Evolutionary conservation across 2,329 filamentous ascomycete species (phyloP).

Genomic region (Pyricularia grisea): DNA sequence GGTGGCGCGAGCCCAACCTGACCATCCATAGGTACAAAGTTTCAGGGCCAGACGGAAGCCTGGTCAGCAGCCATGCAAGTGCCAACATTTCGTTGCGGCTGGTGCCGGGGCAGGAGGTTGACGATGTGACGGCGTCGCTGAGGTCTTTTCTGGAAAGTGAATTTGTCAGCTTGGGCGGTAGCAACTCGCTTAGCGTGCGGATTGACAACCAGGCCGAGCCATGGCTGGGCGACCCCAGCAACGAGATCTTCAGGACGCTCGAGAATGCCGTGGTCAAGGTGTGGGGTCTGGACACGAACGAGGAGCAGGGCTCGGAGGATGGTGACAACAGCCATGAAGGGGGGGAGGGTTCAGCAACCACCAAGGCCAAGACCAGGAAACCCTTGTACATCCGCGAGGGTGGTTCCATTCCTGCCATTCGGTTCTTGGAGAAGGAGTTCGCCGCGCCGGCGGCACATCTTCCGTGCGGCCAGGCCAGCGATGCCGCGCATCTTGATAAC

Average conservation of each 20-base stretch:
- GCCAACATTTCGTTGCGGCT: slow-evolving; percentile 84
- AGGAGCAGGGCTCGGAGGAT: slow-evolving; percentile 6
- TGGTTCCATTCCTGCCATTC: slow-evolving; percentile 86
- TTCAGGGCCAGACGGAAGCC: slow-evolving; percentile 81
- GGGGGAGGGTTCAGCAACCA: slow-evolving; percentile 8
- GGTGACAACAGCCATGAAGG: neutral
- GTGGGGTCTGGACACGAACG: slow-evolving; percentile 52
- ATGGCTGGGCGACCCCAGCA: slow-evolving; percentile 87
- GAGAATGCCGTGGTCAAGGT: slow-evolving; percentile 77
- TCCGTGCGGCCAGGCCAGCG: slow-evolving; percentile 89
- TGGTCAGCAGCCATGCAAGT: slow-evolving; percentile 84
- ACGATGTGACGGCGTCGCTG: slow-evolving; percentile 61
- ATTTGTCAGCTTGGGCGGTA: slow-evolving; percentile 66
- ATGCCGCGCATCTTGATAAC: slow-evolving; percentile 89
- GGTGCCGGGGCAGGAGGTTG: slow-evolving; percentile 85
- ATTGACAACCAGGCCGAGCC: slow-evolving; percentile 93
- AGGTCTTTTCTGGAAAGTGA: slow-evolving; percentile 57
- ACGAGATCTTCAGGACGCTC: slow-evolving; percentile 82
- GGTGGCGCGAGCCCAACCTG: slow-evolving; percentile 90
- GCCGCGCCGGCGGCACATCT: slow-evolving; percentile 82
- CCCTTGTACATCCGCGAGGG: slow-evolving; percentile 94
- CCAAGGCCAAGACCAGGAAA: slow-evolving; percentile 35
- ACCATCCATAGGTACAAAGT: slow-evolving; percentile 92
- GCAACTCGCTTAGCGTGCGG: slow-evolving; percentile 70
- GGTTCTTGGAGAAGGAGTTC: slow-evolving; percentile 93